phyloP scores from a whole-genome alignment of 331 rosid species.

The Acacia concinna region DNA sequence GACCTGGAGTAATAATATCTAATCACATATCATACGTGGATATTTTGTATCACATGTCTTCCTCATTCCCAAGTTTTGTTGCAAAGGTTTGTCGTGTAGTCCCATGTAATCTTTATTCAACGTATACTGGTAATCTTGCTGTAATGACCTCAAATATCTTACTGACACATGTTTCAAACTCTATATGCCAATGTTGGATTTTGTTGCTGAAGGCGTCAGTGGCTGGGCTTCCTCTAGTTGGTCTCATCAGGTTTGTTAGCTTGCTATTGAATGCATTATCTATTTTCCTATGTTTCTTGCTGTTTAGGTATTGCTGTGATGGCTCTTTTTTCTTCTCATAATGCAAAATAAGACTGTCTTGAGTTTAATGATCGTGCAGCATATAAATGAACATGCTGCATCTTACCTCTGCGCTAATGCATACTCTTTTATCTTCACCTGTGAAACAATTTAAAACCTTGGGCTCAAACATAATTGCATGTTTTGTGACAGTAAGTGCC shows the following conservation, averaged over 20 bases:
- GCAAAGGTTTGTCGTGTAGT: conserved; percentile 73
- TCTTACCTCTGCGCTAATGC: conserved; percentile 14
- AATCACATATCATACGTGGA: conserved; percentile 91
- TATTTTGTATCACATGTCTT: conserved; percentile 80
- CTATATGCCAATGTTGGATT: conserved; percentile 36
- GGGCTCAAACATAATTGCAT: conserved; percentile 23
- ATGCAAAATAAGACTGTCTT: not conserved
- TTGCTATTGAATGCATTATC: not conserved
- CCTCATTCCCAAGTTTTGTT: conserved; percentile 91
- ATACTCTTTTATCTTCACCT: not conserved
- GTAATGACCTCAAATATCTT: conserved; percentile 14
- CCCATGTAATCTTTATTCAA: not conserved
- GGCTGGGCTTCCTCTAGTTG: conserved; percentile 81
- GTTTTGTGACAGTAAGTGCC: conserved; percentile 76
- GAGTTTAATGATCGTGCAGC: not conserved
- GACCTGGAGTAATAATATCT: conserved; percentile 80
- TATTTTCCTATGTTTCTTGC: not conserved
- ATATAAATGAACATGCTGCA: not conserved
- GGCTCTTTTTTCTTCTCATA: not conserved
- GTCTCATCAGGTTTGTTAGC: conserved; percentile 77
- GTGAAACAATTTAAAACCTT: not conserved
- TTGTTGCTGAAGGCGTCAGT: conserved; percentile 81
- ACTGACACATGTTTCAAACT: conserved; percentile 43
- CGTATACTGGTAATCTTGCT: conserved; percentile 10
- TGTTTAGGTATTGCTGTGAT: not conserved